Evolutionary conservation across 225 moss, liverwort and hornwort genomes (phyloP).

Genomic region (Physcomitrellopsis africana): DNA sequence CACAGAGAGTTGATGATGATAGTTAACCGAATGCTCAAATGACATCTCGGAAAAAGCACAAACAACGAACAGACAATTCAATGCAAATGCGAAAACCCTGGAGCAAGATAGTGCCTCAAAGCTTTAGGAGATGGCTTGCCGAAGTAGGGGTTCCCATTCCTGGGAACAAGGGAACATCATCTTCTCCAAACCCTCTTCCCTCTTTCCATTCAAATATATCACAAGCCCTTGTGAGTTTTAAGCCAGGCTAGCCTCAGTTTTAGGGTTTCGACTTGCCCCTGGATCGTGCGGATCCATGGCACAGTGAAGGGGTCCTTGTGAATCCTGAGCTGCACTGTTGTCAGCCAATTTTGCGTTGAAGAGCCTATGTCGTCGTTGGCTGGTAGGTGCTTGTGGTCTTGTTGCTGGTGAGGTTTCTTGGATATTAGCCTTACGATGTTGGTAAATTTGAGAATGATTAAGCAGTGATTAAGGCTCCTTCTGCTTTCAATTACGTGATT

Average conservation of each 20-base stretch:
- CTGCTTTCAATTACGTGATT: neutral
- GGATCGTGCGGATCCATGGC: neutral
- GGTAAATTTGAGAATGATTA: neutral
- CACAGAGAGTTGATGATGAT: neutral
- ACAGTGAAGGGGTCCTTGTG: constrained; percentile 27
- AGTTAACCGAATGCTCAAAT: constrained; percentile 13
- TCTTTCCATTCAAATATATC: too few relatives aligned
- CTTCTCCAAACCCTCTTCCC: neutral
- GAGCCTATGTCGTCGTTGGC: neutral
- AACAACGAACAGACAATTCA: neutral
- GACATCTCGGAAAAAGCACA: neutral
- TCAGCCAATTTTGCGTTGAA: neutral
- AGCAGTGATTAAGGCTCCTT: neutral
- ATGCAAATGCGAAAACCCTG: neutral
- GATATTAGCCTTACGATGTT: neutral
- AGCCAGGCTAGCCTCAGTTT: neutral
- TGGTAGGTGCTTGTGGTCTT: constrained; percentile 15
- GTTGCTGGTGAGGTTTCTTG: constrained; percentile 20
- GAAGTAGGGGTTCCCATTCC: neutral
- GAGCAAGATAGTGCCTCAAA: neutral
- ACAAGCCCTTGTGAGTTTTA: too few relatives aligned
- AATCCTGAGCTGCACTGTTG: constrained; percentile 40
- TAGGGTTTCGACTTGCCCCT: constrained; percentile 2
- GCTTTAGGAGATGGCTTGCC: neutral
- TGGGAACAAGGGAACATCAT: constrained; percentile 31